These are phyloP conservation scores for Dendrobium catenatum DNA, from an alignment of 106 monocot genomes.

Conservation along the genomic window DNA sequence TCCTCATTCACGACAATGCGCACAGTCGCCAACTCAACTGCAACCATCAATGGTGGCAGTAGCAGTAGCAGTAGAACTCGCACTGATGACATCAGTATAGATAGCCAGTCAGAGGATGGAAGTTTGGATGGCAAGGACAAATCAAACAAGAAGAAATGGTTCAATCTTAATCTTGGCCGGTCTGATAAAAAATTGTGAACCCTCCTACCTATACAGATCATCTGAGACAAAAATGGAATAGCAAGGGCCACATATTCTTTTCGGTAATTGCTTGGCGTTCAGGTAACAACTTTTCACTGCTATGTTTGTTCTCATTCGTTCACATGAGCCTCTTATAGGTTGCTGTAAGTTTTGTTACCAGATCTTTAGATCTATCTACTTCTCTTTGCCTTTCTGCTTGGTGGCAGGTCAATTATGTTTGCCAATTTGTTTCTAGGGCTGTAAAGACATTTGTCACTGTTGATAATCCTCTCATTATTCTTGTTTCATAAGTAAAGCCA, in stretches of 20 bases:
- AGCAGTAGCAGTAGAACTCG: conserved; percentile 25
- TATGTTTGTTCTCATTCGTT: conserved; percentile 4
- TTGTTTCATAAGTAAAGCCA: not conserved
- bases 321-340: not conserved
- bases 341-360: not conserved
- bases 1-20: conserved; percentile 61
- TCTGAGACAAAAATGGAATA: not conserved
- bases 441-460: conserved; percentile 4
- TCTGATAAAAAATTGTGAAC: conserved; percentile 45
- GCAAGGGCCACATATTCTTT: too few species aligned
- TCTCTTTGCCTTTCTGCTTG: not conserved
- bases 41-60: conserved; percentile 14
- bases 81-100: conserved; percentile 22
- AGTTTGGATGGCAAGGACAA: conserved; percentile 23
- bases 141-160: conserved; percentile 26
- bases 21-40: conserved; percentile 19
- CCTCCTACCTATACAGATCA: not conserved
- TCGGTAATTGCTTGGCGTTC: not conserved
- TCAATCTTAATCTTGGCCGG: conserved; percentile 32
- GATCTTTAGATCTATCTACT: not conserved
- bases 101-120: conserved; percentile 36
- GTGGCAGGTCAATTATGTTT: not conserved
- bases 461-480: not conserved
- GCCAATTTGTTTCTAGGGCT: conserved; percentile 2
- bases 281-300: not conserved